phyloP scores from a whole-genome alignment of 148 eudicot genomes.

The Dianthus caryophyllus region DNA sequence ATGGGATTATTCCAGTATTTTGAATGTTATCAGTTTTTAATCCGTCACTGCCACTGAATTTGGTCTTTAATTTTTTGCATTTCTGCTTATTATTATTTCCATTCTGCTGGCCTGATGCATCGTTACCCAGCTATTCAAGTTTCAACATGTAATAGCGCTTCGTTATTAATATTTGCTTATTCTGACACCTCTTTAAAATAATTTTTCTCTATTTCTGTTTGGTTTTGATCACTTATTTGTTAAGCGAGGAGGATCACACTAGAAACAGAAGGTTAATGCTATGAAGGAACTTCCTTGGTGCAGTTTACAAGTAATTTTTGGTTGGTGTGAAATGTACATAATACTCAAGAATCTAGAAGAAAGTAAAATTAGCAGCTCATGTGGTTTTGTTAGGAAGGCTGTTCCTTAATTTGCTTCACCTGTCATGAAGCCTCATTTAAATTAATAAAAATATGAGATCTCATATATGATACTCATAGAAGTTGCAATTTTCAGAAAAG shows the following conservation, averaged over 20 bases:
- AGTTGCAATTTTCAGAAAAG: slow-evolving; percentile 29
- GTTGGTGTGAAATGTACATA: background rate
- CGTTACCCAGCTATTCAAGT: background rate
- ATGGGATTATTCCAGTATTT: background rate
- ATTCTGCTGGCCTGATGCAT: background rate
- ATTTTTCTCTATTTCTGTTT: background rate
- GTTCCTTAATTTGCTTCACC: background rate
- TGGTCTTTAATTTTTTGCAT: too few relatives aligned
- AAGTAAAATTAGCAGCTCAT: background rate
- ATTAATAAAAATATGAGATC: background rate
- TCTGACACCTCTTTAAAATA: background rate
- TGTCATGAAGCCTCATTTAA: background rate
- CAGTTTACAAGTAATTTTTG: background rate
- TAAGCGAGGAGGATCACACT: background rate
- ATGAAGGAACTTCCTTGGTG: background rate
- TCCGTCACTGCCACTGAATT: too few relatives aligned
- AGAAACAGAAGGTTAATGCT: background rate
- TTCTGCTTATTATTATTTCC: too few relatives aligned
- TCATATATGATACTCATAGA: background rate
- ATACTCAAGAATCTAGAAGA: background rate
- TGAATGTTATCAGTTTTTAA: background rate
- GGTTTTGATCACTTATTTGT: background rate
- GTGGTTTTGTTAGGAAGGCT: background rate
- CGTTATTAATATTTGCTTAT: background rate
- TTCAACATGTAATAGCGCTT: too few relatives aligned